Evolutionary conservation across 2,329 filamentous ascomycete species (phyloP).

Genomic region (Colletotrichum destructivum): DNA sequence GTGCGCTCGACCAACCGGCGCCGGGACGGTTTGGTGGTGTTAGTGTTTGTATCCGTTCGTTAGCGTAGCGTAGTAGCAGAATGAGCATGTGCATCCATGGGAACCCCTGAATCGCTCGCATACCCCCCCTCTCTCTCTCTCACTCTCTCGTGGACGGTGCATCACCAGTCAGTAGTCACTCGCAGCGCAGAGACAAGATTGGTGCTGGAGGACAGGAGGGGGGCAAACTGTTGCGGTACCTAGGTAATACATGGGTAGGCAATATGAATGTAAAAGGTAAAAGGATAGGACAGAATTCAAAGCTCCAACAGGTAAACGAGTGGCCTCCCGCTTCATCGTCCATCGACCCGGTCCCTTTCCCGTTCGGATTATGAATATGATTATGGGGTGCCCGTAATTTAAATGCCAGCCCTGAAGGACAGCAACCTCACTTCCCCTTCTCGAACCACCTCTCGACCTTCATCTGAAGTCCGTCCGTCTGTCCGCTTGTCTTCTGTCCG

Average conservation of each 20-base stretch:
- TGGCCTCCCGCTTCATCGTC: constrained; percentile 31
- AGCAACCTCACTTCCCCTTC: constrained; percentile 41
- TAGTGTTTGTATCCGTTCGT: background rate
- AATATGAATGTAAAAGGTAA: background rate
- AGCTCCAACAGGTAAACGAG: constrained; percentile 20
- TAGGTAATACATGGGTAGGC: background rate
- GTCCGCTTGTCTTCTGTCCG: no score
- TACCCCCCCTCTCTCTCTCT: background rate
- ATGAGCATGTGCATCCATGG: constrained; percentile 38
- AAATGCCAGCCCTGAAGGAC: constrained; percentile 40
- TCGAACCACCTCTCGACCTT: constrained; percentile 31
- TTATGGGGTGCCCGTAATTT: constrained; percentile 42
- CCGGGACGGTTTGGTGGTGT: constrained; percentile 20
- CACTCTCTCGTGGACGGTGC: background rate
- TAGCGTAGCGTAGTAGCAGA: constrained; percentile 16
- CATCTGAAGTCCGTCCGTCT: background rate
- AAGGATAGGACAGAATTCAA: constrained; percentile 4
- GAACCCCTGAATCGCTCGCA: constrained; percentile 37
- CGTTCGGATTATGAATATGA: constrained; percentile 34
- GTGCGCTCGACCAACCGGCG: constrained; percentile 17
- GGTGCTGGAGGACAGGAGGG: background rate
- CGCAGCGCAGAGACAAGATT: background rate
- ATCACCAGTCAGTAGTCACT: background rate
- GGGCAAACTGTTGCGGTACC: background rate
- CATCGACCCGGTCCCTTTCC: constrained; percentile 31